These are phyloP conservation scores for Coniella lustricola DNA, from an alignment of 2,329 filamentous ascomycete species.

Conservation along the genomic window DNA sequence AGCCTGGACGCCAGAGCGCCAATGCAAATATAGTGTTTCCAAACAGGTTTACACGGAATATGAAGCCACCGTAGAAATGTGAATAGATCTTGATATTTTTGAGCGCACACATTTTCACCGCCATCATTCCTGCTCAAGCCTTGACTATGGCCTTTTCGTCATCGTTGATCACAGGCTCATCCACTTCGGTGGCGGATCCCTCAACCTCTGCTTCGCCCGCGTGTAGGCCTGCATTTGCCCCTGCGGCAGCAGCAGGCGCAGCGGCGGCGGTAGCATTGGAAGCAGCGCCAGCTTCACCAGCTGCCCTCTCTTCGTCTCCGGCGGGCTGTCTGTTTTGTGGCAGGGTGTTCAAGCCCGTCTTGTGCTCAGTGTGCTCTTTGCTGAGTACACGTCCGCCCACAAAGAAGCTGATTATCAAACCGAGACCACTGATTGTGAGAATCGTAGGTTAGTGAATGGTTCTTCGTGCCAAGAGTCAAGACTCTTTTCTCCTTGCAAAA, in stretches of 20 bases:
- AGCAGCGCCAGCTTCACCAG: not conserved
- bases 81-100: not conserved
- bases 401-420: conserved; percentile 39
- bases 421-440: conserved; percentile 26
- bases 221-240: not conserved
- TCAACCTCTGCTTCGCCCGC: not conserved
- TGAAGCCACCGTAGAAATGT: no score
- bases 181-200: not conserved
- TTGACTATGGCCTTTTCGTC: not conserved
- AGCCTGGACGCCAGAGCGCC: no score
- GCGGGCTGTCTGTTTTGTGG: conserved; percentile 28
- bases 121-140: no score
- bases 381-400: conserved; percentile 44
- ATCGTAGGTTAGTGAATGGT: not conserved
- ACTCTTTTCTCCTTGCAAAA: no score
- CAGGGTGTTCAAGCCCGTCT: conserved; percentile 45
- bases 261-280: not conserved
- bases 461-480: no score
- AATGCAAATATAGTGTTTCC: no score
- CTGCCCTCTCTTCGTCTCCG: conserved; percentile 19
- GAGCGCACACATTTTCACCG: not conserved
- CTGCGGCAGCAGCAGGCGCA: not conserved
- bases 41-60: no score
- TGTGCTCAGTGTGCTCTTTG: conserved; percentile 50
- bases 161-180: no score